Conservation (phyloP, 345 rosid species). For the Eucalyptus curtisii region DNA sequence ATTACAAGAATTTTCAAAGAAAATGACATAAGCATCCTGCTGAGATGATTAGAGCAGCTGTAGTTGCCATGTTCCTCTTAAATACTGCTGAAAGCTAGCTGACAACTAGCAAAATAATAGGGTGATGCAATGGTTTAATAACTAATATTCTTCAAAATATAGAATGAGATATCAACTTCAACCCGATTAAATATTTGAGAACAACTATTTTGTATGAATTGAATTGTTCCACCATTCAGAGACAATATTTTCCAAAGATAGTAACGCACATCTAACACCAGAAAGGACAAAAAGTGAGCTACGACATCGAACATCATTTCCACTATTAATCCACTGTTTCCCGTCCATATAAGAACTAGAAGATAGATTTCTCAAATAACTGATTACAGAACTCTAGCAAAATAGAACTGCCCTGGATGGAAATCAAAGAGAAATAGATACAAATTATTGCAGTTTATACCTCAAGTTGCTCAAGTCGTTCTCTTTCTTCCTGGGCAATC, state of each 20-base stretch:
- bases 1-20: neutral
- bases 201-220: neutral
- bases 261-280: neutral
- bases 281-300: neutral
- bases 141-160: neutral
- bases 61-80: neutral
- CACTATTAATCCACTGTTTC: neutral
- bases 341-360: neutral
- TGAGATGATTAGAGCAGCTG: neutral
- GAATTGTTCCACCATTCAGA: neutral
- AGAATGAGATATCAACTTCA: neutral
- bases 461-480: constrained; percentile 69
- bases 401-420: neutral
- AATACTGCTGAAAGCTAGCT: neutral
- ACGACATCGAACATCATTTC: neutral
- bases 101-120: neutral
- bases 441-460: constrained; percentile 21
- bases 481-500: constrained; percentile 88
- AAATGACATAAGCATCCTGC: neutral
- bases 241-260: neutral
- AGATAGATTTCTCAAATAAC: neutral
- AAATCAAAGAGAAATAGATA: neutral
- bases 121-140: neutral
- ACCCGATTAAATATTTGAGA: neutral
- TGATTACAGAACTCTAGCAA: neutral